Base-by-base conservation (phyloP, 2,329 filamentous ascomycete species). In the Ophioceras dolichostomum region DNA sequence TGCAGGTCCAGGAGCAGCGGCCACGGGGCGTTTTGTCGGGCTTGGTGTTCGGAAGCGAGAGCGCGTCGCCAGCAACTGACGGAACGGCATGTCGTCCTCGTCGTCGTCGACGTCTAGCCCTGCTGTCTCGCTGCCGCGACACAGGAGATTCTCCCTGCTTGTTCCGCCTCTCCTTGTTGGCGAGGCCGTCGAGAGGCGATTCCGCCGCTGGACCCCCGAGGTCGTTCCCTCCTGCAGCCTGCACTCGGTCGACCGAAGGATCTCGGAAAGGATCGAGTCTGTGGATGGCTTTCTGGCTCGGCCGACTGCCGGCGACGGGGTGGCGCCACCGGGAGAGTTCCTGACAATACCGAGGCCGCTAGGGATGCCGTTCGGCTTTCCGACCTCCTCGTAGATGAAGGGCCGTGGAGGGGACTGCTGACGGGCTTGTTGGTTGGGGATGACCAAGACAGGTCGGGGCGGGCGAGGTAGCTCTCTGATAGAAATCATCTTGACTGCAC, bases 241-340 rank as follows among this genome's bases (percentile, higher is more conserved):
- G 53, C 65, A 56, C 19, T 73, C 71, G 1, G 70, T 76, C 24
- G 60, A 67, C 31, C 59, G 59, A 22, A 76, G 54, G 20, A 76
- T 75, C 41, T 66, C 57, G 1, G 62, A 57, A 19, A 76, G 49
- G 1, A 68, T 68, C 10, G 62, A 59, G 43, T 73, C 70, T 0
- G 67, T 60, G 27, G 52, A 56, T 35, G 48, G 47, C 17, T 55
- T 46, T 19, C 53, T 48, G 30, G 48, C 38, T 13, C 47, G 45
- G n/a, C n/a, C n/a, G n/a, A n/a, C n/a, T n/a, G n/a, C n/a, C n/a
- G n/a, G n/a, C n/a, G n/a, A n/a, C n/a, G n/a, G n/a, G n/a, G n/a
- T n/a, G n/a, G n/a, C n/a, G n/a, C n/a, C n/a, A n/a, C n/a, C n/a
- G n/a, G n/a, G n/a, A n/a, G n/a, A n/a, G n/a, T n/a, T n/a, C n/a